phyloP scores from a whole-genome alignment of 257 asterid species.

The Solanum infundibuliforme region DNA sequence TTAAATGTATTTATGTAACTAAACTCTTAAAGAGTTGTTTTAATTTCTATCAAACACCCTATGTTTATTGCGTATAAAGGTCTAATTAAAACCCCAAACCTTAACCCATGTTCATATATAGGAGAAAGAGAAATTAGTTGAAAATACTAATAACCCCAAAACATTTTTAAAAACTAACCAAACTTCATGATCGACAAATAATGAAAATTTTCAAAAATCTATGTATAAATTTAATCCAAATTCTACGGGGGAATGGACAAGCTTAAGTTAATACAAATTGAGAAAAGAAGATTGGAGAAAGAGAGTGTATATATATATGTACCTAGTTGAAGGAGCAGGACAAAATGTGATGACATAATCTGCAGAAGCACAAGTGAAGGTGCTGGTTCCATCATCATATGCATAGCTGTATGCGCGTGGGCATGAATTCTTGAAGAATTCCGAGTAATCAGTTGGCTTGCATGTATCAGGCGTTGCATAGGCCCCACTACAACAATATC shows the following conservation, averaged over 20 bases:
- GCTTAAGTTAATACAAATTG: neutral
- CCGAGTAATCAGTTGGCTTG: constrained; percentile 19
- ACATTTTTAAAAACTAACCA: too few relatives aligned
- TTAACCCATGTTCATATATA: too few relatives aligned
- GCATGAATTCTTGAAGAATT: constrained; percentile 25
- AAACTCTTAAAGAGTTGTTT: neutral
- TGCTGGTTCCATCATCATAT: constrained; percentile 34
- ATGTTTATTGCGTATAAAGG: neutral
- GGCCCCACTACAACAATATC: constrained; percentile 29
- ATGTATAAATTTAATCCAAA: too few relatives aligned
- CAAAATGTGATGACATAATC: constrained; percentile 36
- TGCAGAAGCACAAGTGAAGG: constrained; percentile 34
- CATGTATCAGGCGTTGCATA: constrained; percentile 30
- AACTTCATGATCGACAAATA: neutral
- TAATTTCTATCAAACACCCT: neutral
- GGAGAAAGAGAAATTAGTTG: too few relatives aligned
- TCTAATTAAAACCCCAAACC: too few relatives aligned
- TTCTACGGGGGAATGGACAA: too few relatives aligned
- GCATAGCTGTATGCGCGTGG: constrained; percentile 49
- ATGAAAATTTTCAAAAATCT: too few relatives aligned
- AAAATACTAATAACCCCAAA: too few relatives aligned
- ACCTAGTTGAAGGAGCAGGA: constrained; percentile 33
- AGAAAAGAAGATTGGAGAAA: neutral
- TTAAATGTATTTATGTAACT: neutral
- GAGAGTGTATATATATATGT: neutral